Conservation (phyloP, 805 yeast genomes). For the Saturnispora besseyi region DNA sequence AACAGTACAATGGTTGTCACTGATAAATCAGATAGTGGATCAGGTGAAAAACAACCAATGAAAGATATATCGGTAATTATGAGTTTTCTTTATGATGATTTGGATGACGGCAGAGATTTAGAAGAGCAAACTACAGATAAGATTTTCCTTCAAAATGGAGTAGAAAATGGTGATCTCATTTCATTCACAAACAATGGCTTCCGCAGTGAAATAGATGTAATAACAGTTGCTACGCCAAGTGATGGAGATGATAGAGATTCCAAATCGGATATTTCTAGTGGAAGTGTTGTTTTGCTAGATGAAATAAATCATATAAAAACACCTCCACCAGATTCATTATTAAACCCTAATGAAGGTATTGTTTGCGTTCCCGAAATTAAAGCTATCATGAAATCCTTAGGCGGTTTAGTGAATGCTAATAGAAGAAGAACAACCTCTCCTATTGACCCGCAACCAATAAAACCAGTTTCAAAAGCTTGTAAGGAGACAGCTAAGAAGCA, state of each 20-base stretch:
- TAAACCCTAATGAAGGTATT: conserved; percentile 10
- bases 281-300: background rate
- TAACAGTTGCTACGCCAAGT: background rate
- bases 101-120: conserved; percentile 50
- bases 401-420: background rate
- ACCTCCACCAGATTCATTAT: conserved; percentile 6
- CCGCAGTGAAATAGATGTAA: background rate
- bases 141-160: conserved; percentile 25
- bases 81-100: conserved; percentile 59
- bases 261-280: background rate
- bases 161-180: conserved; percentile 1
- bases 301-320: background rate
- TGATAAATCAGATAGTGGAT: conserved; percentile 14
- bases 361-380: conserved; percentile 23
- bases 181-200: background rate
- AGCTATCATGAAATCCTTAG: background rate
- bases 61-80: conserved; percentile 49
- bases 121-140: conserved; percentile 49
- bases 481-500: background rate
- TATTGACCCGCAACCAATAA: background rate
- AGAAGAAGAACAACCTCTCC: background rate
- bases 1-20: conserved; percentile 36
- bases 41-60: conserved; percentile 25
- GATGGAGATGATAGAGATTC: background rate
- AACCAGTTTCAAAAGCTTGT: background rate